Evolutionary conservation across 2,329 filamentous ascomycete genomes (phyloP).

Genomic region (Cladophialophora bantiana): DNA sequence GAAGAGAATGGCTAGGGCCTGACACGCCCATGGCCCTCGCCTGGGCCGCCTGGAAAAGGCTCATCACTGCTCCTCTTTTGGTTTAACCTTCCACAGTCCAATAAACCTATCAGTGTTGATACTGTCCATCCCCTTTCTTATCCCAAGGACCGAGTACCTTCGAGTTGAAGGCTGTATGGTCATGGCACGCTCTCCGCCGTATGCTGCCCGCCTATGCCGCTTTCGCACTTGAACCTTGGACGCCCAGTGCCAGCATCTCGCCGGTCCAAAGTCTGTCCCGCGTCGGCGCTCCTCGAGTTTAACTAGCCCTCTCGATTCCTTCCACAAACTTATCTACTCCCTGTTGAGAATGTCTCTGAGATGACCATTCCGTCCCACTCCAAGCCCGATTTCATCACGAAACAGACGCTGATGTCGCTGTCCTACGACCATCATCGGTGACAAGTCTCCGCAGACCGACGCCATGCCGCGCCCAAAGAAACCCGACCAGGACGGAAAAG

Average conservation of each 20-base stretch:
- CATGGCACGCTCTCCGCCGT: slow-evolving; percentile 10
- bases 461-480: slow-evolving; percentile 72
- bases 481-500: slow-evolving; percentile 57
- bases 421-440: slow-evolving; percentile 24
- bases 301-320: slow-evolving; percentile 9
- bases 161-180: slow-evolving; percentile 8
- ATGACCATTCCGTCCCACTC: slow-evolving; percentile 12
- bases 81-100: not conserved
- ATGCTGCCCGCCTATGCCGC: slow-evolving; percentile 21
- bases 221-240: slow-evolving; percentile 7
- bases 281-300: slow-evolving; percentile 9
- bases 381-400: not conserved
- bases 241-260: slow-evolving; percentile 18
- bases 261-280: slow-evolving; percentile 13
- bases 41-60: not conserved
- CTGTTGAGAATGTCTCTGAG: slow-evolving; percentile 2
- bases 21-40: not conserved
- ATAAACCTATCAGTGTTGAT: slow-evolving; percentile 3
- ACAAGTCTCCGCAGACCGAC: slow-evolving; percentile 18
- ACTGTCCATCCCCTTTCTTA: slow-evolving; percentile 13
- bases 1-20: not conserved
- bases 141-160: slow-evolving; percentile 1
- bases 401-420: slow-evolving; percentile 28
- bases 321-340: slow-evolving; percentile 10
- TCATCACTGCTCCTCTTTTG: slow-evolving; percentile 3